A percentile compares a stretch with the other conserved stretches of the same genome.
These are phyloP conservation scores for Leccinum ochraceum DNA, from an alignment of 768 basidiomycete species.

Conservation along the genomic window DNA sequence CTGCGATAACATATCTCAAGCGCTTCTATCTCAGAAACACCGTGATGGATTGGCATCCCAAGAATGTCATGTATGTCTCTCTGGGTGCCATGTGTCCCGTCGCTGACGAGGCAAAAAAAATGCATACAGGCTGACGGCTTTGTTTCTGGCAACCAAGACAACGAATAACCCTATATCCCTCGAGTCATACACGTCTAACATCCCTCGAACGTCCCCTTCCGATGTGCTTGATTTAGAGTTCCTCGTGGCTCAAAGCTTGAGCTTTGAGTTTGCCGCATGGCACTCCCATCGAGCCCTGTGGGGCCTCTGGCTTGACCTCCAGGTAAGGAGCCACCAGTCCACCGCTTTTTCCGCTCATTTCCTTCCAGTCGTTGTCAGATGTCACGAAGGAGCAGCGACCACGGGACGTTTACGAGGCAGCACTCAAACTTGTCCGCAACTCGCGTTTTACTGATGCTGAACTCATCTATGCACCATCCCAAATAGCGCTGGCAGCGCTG, in stretches of 20 bases:
- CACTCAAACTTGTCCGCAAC: constrained; percentile 66
- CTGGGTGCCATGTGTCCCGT: not conserved
- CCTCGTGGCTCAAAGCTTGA: constrained; percentile 89
- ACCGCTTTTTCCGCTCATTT: constrained; percentile 12
- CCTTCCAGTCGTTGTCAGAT: constrained; percentile 57
- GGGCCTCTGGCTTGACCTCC: constrained; percentile 87
- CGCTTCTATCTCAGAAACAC: constrained; percentile 97
- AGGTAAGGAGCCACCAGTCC: constrained; percentile 49
- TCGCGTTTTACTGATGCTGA: constrained; percentile 91
- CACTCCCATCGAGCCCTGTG: constrained; percentile 86
- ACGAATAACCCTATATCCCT: constrained; percentile 93
- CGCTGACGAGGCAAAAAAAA: constrained; percentile 1
- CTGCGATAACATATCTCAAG: constrained; percentile 90
- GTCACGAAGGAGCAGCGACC: constrained; percentile 47
- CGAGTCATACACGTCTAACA: constrained; percentile 79
- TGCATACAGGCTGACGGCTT: constrained; percentile 77
- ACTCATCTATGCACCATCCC: constrained; percentile 88
- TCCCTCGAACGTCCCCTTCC: constrained; percentile 75
- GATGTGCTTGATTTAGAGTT: constrained; percentile 96
- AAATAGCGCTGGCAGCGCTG: constrained; percentile 85
- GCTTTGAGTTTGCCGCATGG: constrained; percentile 94
- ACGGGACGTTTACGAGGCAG: constrained; percentile 61
- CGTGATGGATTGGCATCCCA: constrained; percentile 99
- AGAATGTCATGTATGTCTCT: constrained; percentile 86
- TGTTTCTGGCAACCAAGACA: constrained; percentile 96